phyloP scores from a whole-genome alignment of 345 rosid genomes.

The Draba incana region DNA sequence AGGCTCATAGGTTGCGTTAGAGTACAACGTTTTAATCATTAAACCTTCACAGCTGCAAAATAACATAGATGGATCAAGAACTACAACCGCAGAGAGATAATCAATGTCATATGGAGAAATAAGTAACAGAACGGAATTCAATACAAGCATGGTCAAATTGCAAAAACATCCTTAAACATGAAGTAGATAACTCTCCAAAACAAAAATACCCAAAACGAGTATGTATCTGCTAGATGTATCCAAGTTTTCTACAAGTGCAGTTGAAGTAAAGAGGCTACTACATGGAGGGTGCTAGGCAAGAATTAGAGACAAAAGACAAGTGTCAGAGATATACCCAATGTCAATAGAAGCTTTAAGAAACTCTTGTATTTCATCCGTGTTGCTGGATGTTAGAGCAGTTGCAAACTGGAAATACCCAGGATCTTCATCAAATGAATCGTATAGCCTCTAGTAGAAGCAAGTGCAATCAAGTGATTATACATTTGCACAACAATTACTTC shows the following conservation, averaged over 20 bases:
- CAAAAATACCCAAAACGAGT: too few species aligned
- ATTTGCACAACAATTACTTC: neutral
- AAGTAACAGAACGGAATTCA: too few species aligned
- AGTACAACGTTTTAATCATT: conserved; percentile 85
- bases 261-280: neutral
- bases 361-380: conserved; percentile 84
- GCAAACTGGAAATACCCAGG: conserved; percentile 78
- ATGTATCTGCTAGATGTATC: too few species aligned
- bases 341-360: conserved; percentile 89
- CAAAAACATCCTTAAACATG: too few species aligned
- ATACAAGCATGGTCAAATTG: too few species aligned
- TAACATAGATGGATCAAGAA: too few species aligned
- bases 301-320: conserved; percentile 23
- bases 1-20: conserved; percentile 98
- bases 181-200: too few species aligned
- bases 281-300: conserved; percentile 6
- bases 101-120: too few species aligned
- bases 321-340: conserved; percentile 81
- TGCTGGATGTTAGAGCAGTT: conserved; percentile 44
- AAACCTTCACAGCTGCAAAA: conserved; percentile 90
- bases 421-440: conserved; percentile 77
- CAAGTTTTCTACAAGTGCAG: too few species aligned
- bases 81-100: too few species aligned
- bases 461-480: neutral
- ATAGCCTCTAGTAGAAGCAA: conserved; percentile 61